Evolutionary conservation across 306 rosid genomes (phyloP).

Genomic region (barrel medic (Medicago truncatula)): DNA sequence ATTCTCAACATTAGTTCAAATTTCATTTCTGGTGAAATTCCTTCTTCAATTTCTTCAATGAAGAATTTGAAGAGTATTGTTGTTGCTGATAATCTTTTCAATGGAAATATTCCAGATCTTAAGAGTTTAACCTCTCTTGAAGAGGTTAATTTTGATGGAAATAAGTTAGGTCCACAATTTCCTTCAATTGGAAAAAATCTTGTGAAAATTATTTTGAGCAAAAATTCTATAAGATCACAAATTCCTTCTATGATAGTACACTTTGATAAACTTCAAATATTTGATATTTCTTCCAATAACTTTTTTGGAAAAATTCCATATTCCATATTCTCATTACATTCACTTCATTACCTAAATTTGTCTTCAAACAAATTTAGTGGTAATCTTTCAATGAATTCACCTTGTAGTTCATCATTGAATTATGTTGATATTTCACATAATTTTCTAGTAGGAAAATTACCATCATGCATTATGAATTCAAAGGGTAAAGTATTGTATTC

Average conservation of each 20-base stretch:
- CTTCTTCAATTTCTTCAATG: conserved; percentile 60
- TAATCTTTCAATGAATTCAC: conserved; percentile 49
- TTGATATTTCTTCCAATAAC: conserved; percentile 73
- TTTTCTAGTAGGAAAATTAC: conserved; percentile 74
- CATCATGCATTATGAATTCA: conserved; percentile 66
- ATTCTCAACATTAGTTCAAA: conserved; percentile 77
- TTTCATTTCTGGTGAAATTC: conserved; percentile 72
- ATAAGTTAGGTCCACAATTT: conserved; percentile 71
- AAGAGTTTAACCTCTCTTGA: conserved; percentile 51
- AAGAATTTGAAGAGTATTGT: conserved; percentile 64
- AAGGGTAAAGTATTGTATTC: conserved; percentile 57
- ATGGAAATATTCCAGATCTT: conserved; percentile 84
- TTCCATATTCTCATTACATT: conserved; percentile 67
- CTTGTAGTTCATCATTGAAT: conserved; percentile 60
- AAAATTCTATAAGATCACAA: conserved; percentile 69
- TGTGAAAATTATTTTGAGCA: conserved; percentile 56
- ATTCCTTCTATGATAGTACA: conserved; percentile 49
- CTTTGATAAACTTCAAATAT: conserved; percentile 55
- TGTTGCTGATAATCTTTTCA: conserved; percentile 72
- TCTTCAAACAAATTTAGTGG: conserved; percentile 75
- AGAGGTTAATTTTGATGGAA: conserved; percentile 71
- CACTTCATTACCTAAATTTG: conserved; percentile 60
- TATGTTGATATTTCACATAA: conserved; percentile 82
- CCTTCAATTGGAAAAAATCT: conserved; percentile 61
- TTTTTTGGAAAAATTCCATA: conserved; percentile 68